These are phyloP conservation scores for Cryptosporidium canis DNA, from an alignment of 169 alveolate genomes.

Conservation along the genomic window DNA sequence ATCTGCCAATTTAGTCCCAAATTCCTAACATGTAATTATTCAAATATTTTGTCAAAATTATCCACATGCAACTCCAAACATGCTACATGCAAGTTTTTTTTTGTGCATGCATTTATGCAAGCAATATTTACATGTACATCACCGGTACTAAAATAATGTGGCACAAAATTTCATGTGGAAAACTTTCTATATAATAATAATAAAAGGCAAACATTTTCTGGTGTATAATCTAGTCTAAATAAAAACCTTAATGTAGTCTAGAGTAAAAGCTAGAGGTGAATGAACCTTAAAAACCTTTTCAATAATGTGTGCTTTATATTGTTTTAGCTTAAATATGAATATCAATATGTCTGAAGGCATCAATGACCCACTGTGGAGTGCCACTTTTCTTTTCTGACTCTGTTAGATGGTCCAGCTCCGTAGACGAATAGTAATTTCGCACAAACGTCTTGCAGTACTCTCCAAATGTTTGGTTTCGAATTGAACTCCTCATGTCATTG, in stretches of 20 bases:
- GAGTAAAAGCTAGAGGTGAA: too few species aligned
- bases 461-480: conserved; percentile 80
- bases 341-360: conserved; percentile 77
- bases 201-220: neutral
- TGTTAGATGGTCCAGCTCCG: neutral
- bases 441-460: conserved; percentile 84
- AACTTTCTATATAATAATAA: neutral
- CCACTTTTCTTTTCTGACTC: conserved; percentile 76
- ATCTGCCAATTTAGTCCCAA: neutral
- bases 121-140: neutral
- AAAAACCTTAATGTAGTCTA: too few species aligned
- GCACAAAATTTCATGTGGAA: neutral
- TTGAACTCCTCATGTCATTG: conserved; percentile 84
- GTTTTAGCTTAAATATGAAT: conserved; percentile 25
- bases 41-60: neutral
- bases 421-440: conserved; percentile 73
- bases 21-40: too few species aligned
- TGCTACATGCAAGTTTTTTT: neutral
- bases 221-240: too few species aligned
- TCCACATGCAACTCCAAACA: neutral
- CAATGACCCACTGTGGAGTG: conserved; percentile 88
- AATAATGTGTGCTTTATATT: neutral
- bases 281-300: neutral
- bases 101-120: neutral
- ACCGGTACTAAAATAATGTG: neutral